Conservation (phyloP, 768 basidiomycete genomes). For the Tulasnella sp. region DNA sequence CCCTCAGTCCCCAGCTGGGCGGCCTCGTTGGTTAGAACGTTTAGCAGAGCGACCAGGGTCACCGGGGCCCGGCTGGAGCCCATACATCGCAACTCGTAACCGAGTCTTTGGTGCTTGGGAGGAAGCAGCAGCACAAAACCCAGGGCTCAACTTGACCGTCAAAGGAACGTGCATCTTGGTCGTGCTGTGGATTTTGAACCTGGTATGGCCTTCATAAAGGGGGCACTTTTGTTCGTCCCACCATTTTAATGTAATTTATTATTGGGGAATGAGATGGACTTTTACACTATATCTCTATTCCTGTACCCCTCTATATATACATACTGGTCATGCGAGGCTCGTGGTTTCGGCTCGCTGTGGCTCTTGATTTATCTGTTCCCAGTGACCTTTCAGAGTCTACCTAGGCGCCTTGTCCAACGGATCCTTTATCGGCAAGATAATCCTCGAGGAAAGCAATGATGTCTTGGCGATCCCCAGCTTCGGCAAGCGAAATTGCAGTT, state of each 20-base stretch:
- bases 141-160: conserved; percentile 38
- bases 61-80: conserved; percentile 19
- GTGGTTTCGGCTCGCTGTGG: too few relatives aligned
- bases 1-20: neutral
- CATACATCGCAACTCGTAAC: conserved; percentile 28
- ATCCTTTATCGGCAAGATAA: neutral
- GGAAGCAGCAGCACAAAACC: conserved; percentile 25
- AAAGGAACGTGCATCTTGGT: conserved; percentile 38
- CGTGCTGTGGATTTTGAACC: conserved; percentile 58
- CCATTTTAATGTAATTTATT: neutral
- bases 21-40: conserved; percentile 46
- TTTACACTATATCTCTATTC: neutral
- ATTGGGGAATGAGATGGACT: neutral
- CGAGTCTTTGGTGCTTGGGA: conserved; percentile 30
- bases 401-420: conserved; percentile 8
- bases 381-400: neutral
- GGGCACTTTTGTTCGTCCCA: neutral
- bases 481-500: conserved; percentile 53
- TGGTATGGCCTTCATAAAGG: conserved; percentile 43
- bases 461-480: conserved; percentile 47
- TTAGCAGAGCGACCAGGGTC: conserved; percentile 35
- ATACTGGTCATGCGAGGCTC: too few relatives aligned
- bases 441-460: conserved; percentile 37
- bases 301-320: neutral
- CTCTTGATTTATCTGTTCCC: neutral